These are phyloP conservation scores for Beauveria varroae DNA, from an alignment of 2,329 filamentous ascomycete genomes.

Conservation along the genomic window DNA sequence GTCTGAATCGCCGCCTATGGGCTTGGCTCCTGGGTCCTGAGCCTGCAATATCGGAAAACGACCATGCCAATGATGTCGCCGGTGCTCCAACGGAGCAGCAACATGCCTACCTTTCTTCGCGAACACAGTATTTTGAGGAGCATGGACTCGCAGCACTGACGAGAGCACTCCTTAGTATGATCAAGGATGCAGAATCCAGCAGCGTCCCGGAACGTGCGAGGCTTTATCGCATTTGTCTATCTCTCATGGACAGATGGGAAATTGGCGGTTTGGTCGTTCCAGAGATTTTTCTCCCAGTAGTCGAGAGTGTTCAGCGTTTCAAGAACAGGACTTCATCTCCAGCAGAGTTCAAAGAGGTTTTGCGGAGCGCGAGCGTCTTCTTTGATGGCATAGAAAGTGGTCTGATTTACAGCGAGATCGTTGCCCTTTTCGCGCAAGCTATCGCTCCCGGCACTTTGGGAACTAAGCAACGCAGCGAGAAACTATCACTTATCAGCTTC, in stretches of 20 bases:
- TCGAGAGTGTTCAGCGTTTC: slow-evolving; percentile 72
- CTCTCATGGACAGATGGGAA: slow-evolving; percentile 97
- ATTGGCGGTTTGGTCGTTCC: slow-evolving; percentile 86
- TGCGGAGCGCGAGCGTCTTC: slow-evolving; percentile 89
- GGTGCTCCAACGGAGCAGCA: slow-evolving; percentile 33
- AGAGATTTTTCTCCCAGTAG: slow-evolving; percentile 77
- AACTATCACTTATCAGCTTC: slow-evolving; percentile 70
- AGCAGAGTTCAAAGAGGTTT: slow-evolving; percentile 72
- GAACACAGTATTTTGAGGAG: slow-evolving; percentile 74
- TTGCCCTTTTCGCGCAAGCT: slow-evolving; percentile 58
- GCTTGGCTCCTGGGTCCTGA: slow-evolving; percentile 88
- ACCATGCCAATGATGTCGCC: slow-evolving; percentile 40
- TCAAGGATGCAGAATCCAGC: slow-evolving; percentile 37
- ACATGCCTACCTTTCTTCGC: slow-evolving; percentile 43
- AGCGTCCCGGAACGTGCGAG: slow-evolving; percentile 58
- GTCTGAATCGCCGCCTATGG: slow-evolving; percentile 90
- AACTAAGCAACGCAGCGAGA: slow-evolving; percentile 45
- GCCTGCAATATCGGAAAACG: slow-evolving; percentile 40
- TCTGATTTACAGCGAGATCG: slow-evolving; percentile 80
- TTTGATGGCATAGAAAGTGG: slow-evolving; percentile 96
- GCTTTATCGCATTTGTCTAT: slow-evolving; percentile 86
- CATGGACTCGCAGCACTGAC: slow-evolving; percentile 70
- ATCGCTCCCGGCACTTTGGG: slow-evolving; percentile 39
- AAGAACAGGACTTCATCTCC: slow-evolving; percentile 57
- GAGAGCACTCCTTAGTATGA: slow-evolving; percentile 68